Base-by-base conservation (phyloP, 768 basidiomycete species). In the Lyophyllum decastes region DNA sequence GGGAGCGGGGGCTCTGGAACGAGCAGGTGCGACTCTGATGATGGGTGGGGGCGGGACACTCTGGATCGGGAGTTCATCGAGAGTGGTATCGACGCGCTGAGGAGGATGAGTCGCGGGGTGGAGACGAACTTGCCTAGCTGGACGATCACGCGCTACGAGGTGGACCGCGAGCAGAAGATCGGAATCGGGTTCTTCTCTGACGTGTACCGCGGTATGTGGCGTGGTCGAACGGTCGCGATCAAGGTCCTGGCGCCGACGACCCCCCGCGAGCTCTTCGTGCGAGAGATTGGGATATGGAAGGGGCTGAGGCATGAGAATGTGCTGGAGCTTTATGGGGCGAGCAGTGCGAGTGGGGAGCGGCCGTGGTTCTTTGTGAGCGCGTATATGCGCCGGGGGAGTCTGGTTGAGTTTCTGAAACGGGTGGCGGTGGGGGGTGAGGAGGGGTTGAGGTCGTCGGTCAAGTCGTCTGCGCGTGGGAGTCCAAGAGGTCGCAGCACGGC, bases 351-450 rank as follows among this genome's bases (percentile, higher is more conserved):
- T 8, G 83, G 83, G 22, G 85, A 87, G 41, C 83, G 85, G 12
- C 90, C 89, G 12, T 92, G 86, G 85, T 91, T 89, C 73, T 81
- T 90, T 50, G 90, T 95, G 48, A 87, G 85, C 64, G 87, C 89
- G 35, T 92, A 89, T 68, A 78, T 83, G 72, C 72, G 80, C 60
- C 77, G 88, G 38, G 89, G 90, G 22, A 86, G 81, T 61, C 72
- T 94, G 35, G 80, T 82, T 17, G 76, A 76, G 56, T 89, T 79
- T 64, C 71, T 94, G 62, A 80, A 79, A 65, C 61, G 66, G 56
- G 69, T 77, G 9, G 69, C 49, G 59, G 44, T 34, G 49, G 50
- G 55, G 21, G 44, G 43, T 26, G 48, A 60, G 25, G 55, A 47
- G 26, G 16, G 50, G 26, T 21, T 45, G 35, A 49, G 57, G 19